phyloP scores from a whole-genome alignment of 768 basidiomycete species.

The Lyophyllum decastes region DNA sequence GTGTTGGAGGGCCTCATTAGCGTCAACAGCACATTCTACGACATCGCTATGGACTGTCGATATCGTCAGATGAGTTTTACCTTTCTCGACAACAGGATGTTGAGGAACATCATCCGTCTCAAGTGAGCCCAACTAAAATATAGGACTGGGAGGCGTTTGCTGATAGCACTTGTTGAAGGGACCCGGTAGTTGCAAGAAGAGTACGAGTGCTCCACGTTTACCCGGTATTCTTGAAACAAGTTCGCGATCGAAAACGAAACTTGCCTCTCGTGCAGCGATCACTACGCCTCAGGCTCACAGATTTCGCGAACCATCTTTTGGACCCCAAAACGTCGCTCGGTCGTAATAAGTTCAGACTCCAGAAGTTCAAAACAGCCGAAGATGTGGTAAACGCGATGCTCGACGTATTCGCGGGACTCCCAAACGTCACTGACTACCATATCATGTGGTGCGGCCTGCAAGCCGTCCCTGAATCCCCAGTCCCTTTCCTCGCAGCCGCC shows the following conservation, averaged over 20 bases:
- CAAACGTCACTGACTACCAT: constrained; percentile 49
- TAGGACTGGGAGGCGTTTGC: not conserved
- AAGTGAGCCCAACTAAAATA: constrained; percentile 26
- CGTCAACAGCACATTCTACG: constrained; percentile 29
- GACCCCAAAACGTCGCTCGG: constrained; percentile 29
- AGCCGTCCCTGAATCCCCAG: constrained; percentile 25
- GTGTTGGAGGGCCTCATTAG: constrained; percentile 19
- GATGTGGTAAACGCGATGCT: constrained; percentile 42
- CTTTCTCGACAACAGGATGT: constrained; percentile 46
- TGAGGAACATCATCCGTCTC: constrained; percentile 39
- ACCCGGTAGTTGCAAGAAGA: constrained; percentile 47
- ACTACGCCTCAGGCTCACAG: constrained; percentile 29
- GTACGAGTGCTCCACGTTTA: constrained; percentile 50
- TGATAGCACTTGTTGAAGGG: constrained; percentile 28
- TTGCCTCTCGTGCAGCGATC: constrained; percentile 13
- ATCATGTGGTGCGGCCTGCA: constrained; percentile 50
- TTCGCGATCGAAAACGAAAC: constrained; percentile 29
- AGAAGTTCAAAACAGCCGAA: constrained; percentile 32
- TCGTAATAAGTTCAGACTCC: constrained; percentile 27
- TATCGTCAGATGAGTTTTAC: constrained; percentile 53
- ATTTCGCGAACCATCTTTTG: constrained; percentile 34
- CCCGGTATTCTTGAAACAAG: constrained; percentile 48
- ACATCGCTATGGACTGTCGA: constrained; percentile 43
- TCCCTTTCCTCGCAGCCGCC: constrained; percentile 35
- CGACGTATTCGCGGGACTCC: constrained; percentile 43